Conservation (phyloP, 345 rosid genomes). For the Eucalyptus cloeziana region DNA sequence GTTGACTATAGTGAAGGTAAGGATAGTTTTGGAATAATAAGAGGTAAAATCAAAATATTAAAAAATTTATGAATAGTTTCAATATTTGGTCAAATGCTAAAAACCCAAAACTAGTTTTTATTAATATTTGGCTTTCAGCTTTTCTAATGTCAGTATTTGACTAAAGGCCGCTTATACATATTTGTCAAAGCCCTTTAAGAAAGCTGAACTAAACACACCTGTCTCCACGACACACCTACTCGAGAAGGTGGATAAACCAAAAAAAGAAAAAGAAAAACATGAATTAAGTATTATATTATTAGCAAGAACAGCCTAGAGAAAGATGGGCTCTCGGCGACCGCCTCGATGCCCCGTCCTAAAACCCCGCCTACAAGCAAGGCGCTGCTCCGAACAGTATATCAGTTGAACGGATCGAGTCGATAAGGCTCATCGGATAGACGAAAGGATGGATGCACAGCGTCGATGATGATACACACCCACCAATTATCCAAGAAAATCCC, state of each 20-base stretch:
- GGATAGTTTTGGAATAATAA: no score
- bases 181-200: no score
- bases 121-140: no score
- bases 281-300: neutral
- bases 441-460: neutral
- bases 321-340: neutral
- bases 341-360: neutral
- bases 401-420: neutral
- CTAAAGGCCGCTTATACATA: fast-evolving
- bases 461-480: neutral
- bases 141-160: fast-evolving
- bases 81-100: no score
- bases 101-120: no score
- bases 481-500: neutral
- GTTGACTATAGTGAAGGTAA: no score
- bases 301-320: neutral
- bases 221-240: neutral
- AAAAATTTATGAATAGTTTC: no score
- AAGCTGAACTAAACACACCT: no score
- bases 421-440: neutral
- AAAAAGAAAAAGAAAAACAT: neutral
- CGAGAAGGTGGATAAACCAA: neutral
- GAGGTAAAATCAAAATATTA: no score
- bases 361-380: conserved; percentile 11
- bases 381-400: neutral